Evolutionary conservation across 2,329 filamentous ascomycete genomes (phyloP).

Genomic region (Moelleriella libera): DNA sequence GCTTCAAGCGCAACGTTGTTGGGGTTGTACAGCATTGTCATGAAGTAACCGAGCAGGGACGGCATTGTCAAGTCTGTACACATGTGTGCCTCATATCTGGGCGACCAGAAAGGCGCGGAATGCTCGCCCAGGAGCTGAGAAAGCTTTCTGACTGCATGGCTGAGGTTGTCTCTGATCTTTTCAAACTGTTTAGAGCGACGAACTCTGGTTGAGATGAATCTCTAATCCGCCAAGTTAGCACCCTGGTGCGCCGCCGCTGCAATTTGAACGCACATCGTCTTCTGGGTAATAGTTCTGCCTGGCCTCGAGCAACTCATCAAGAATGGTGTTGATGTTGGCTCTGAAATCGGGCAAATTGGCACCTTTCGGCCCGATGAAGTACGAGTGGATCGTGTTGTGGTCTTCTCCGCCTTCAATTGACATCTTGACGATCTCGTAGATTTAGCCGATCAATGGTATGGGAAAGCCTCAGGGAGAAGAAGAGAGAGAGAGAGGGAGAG

Average conservation of each 20-base stretch:
- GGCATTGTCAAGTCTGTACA: constrained; percentile 26
- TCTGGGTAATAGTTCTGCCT: constrained; percentile 19
- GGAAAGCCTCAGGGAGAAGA: no score
- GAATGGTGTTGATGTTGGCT: constrained; percentile 22
- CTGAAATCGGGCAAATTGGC: constrained; percentile 25
- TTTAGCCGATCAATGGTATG: not conserved
- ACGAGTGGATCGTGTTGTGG: constrained; percentile 17
- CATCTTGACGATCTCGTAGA: not conserved
- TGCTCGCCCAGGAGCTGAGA: constrained; percentile 23
- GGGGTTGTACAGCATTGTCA: constrained; percentile 35
- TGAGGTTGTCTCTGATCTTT: constrained; percentile 17
- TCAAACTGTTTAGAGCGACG: constrained; percentile 19
- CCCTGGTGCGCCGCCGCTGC: not conserved
- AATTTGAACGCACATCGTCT: constrained; percentile 16
- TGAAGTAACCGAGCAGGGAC: constrained; percentile 28
- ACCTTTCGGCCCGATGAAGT: constrained; percentile 28
- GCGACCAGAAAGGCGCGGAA: constrained; percentile 31
- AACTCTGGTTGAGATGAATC: constrained; percentile 21
- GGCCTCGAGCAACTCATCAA: constrained; percentile 19
- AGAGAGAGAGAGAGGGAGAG: no score
- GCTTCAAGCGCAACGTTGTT: constrained; percentile 33
- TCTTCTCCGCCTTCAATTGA: not conserved
- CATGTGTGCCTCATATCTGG: constrained; percentile 33
- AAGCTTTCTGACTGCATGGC: constrained; percentile 18
- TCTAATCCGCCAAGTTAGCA: constrained; percentile 3